Base-by-base conservation (phyloP, 2,329 filamentous ascomycete species). In the Hypoxylon sp. region DNA sequence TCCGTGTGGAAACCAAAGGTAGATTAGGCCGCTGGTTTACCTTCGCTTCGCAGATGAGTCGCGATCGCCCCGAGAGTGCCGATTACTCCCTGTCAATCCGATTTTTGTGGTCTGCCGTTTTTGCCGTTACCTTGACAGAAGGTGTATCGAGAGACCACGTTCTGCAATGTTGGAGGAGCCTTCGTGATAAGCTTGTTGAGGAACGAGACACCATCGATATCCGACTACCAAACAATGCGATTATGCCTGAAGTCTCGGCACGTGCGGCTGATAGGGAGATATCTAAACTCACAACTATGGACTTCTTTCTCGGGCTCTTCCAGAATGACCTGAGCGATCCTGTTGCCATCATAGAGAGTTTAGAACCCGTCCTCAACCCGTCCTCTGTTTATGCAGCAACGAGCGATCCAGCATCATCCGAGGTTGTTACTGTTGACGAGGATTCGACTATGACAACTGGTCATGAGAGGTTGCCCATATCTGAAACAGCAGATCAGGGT, bases 221-320 rank as follows among this genome's bases (percentile, higher is more conserved):
- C 11, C 83, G 85, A 35, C 83, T 98, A 0, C 88, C 91, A 3
- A 98, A 99, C 78, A 98, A 97, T 76, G 87, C 89, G 1, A 87
- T 94, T 19, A 97, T 99, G 90, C 89, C 94, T 0, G 92, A 96
- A 69, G 87, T 99, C 54, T 98, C 95, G 0, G 82, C 89, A 1
- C 86, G 87, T n/a, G 93, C 94, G 0, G 91, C 96, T 6, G 94
- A 98, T 70, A 90, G 94, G 60, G 95, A 99, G 77, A 91, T 98
- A 26, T 95, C 93, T 11, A 94, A 94, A 74, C 86, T 98, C 35
- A 97, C 93, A 13, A 98, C 95, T 0, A 96, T 97, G 88, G 95
- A 98, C 76, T 98, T 98, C 79, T 98, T 99, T 80, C 86, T 94
- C 55, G 93, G 91, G 39, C 88, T 99, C 0, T 98, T 98, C 77